Base-by-base conservation (phyloP, 2,329 filamentous ascomycete genomes). In the Fusarium sp. region DNA sequence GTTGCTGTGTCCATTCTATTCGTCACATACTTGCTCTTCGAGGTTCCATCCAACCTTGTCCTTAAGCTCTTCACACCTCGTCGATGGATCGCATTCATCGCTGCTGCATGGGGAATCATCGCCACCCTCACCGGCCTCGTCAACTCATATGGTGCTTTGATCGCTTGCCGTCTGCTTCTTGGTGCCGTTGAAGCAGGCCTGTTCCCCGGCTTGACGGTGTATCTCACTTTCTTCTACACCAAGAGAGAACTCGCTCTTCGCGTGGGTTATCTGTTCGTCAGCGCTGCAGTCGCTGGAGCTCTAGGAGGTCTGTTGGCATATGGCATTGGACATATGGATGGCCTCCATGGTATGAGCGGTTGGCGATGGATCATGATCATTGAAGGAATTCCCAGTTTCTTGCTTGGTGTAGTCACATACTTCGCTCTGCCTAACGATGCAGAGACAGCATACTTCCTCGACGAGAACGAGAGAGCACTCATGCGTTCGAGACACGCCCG, bases 191-290 rank as follows among this genome's bases (percentile, higher is more conserved):
- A 93, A 80, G 91, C 89, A 1, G 92, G 91, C 0, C 82, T 93
- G 1, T 93, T 93, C 72, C 92, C 92, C 0, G 91, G 92, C 0
- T 81, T 92, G 72, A 90, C 88, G 10, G 82, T 92, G 23, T 93
- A 93, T 73, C 84, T 94, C 23, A 94, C 92, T 1, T 87, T 94
- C 72, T 94, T 93, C 84, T 94, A 94, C 82, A 92, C 89, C 51
- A 92, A 92, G 77, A 86, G 87, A 33, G 92, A 94, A 80, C 86
- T 94, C 4, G 92, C 91, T 9, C 81, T 94, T 45, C 89, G 93
- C 5, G 90, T 94, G 7, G 91, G 91, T 4, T 94, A 93, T 73
- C 85, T 94, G 1, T 94, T 94, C 77, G 90, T 92, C 56, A 89
- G 86, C 46, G 88, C 92, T 3, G 92, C 93, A 4, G 83, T 93